A percentile compares a stretch with the other conserved stretches of the same genome.
Evolutionary conservation across 2,329 filamentous ascomycete species (phyloP).

Genomic region (Trichoderma cornu-damae): DNA sequence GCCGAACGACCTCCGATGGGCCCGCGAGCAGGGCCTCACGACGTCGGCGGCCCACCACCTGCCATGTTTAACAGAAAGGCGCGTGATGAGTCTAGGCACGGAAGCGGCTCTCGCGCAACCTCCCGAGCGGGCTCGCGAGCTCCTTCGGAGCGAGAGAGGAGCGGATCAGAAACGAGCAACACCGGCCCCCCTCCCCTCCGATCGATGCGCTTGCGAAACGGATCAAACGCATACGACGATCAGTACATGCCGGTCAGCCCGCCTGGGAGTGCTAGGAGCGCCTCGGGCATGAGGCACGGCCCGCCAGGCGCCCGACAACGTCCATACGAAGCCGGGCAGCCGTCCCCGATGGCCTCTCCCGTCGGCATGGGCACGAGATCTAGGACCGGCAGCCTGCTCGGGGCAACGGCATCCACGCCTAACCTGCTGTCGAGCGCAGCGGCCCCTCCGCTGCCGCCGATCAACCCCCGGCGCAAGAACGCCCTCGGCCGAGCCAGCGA

Average conservation of each 20-base stretch:
- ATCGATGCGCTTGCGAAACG: constrained; percentile 35
- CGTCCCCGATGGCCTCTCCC: constrained; percentile 13
- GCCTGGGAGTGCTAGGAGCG: constrained; percentile 9
- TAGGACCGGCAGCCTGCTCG: constrained; percentile 34
- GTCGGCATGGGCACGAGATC: constrained; percentile 27
- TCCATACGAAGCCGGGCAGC: constrained; percentile 16
- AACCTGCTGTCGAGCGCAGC: constrained; percentile 33
- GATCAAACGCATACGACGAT: constrained; percentile 36
- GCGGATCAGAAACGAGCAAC: constrained; percentile 52
- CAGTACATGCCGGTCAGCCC: constrained; percentile 20
- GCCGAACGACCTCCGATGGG: constrained; percentile 20
- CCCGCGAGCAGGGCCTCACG: constrained; percentile 39
- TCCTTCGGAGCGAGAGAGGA: constrained; percentile 46
- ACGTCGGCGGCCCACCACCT: constrained; percentile 41
- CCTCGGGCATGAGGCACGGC: constrained; percentile 16
- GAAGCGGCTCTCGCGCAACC: constrained; percentile 26
- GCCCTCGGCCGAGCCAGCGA: constrained; percentile 34
- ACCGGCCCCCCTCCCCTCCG: constrained; percentile 39
- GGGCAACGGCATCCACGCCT: constrained; percentile 33
- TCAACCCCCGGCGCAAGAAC: constrained; percentile 53
- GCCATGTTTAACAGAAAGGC: constrained; percentile 42
- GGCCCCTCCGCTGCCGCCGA: constrained; percentile 51
- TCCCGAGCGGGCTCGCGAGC: constrained; percentile 31
- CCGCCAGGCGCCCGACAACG: constrained; percentile 2
- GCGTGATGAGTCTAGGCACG: constrained; percentile 39